Base-by-base conservation (phyloP, 2,329 filamentous ascomycete genomes). In the Penicillium hordei region DNA sequence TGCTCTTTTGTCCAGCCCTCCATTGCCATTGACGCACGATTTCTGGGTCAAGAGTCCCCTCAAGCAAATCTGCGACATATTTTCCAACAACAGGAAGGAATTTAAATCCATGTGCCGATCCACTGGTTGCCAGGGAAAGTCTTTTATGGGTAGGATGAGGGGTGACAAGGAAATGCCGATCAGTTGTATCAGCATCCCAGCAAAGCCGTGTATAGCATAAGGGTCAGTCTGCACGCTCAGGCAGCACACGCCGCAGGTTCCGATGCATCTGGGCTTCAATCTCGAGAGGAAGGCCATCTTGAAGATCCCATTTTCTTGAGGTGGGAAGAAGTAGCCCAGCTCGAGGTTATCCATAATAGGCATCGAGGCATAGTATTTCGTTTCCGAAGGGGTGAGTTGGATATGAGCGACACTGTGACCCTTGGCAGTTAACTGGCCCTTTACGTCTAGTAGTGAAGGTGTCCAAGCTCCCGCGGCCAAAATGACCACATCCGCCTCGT, bases 271-370 rank as follows among this genome's bases (percentile, higher is more conserved):
- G 27, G 2, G 46, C 59, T 46, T 57, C 58, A 17, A 60, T 55
- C 21, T 59, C 58, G 0, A 55, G 58, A 19, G 58, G 60, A 5
- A 59, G 46, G 3, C 60, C 58, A 61, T 54, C 25, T 60, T 60
- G 31, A 61, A 54, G n/a, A 57, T 38, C 2, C 55, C 59, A n/a
- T 57, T 55, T 21, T 36, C 49, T 7, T 58, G 40, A 1, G 61
- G 61, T n/a, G 54, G 54, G 38, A 63, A 62, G 29, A 61, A 57
- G 40, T 54, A 60, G 7, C 61, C 57, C 27, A 56, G 9, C 38
- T 66, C 65, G 7, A 60, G 50, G 29, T 66, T 62, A 43, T 61
- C 59, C 27, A 62, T 50, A 13, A 67, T 61, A 2, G 64, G 62
- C 39, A 64, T 43, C 4, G 48, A 23, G 5, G 39, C 39, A 52